These are phyloP conservation scores for Tylopilus vinaceipallidus DNA, from an alignment of 768 basidiomycete species.

Conservation along the genomic window DNA sequence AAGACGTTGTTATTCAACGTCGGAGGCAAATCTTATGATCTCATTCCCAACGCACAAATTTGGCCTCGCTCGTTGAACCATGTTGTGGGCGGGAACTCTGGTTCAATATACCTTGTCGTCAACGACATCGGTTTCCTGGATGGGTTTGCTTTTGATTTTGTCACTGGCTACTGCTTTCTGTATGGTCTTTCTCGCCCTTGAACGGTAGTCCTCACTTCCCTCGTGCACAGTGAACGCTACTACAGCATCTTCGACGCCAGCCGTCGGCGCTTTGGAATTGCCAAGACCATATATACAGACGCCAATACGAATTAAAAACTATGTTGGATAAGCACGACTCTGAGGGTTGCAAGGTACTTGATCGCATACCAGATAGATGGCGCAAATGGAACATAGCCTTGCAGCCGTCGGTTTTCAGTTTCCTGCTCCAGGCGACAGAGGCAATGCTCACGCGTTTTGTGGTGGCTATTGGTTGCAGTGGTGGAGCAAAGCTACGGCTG, in stretches of 20 bases:
- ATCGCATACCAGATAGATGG: not conserved
- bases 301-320: not conserved
- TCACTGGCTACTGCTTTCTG: conserved; percentile 21
- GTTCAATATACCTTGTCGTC: conserved; percentile 30
- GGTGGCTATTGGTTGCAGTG: no score
- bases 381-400: not conserved
- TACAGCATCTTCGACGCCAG: conserved; percentile 41
- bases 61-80: conserved; percentile 34
- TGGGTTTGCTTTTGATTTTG: conserved; percentile 21
- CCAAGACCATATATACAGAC: conserved; percentile 30
- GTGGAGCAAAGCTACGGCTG: no score
- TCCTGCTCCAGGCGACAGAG: no score
- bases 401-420: no score
- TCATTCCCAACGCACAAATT: conserved; percentile 32
- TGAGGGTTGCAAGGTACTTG: not conserved
- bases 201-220: not conserved
- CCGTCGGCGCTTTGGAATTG: conserved; percentile 40
- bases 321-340: no score
- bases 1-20: conserved; percentile 29
- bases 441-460: no score
- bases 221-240: conserved; percentile 33
- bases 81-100: conserved; percentile 25
- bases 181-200: not conserved
- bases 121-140: conserved; percentile 16
- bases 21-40: conserved; percentile 16